These are phyloP conservation scores for Allomyces macrogynus DNA, from an alignment of 192 early-diverging fungal species.

Conservation along the genomic window DNA sequence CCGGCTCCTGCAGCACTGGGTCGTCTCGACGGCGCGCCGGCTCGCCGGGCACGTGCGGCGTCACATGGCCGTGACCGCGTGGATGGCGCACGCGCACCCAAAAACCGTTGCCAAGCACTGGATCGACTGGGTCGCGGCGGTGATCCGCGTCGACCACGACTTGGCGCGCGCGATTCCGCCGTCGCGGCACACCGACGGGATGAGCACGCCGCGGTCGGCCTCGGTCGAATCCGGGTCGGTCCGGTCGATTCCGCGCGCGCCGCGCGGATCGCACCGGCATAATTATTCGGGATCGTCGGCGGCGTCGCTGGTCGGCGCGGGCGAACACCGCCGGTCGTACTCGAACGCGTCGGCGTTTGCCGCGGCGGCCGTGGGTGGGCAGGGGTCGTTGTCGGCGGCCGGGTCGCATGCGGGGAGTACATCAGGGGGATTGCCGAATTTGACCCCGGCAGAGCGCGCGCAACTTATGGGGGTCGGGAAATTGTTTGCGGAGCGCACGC, in stretches of 20 bases:
- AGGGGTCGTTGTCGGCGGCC: no score
- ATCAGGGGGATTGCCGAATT: conserved; percentile 8
- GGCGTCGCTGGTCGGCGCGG: background rate
- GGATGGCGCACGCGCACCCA: background rate
- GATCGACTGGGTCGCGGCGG: no score
- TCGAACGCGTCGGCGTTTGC: no score
- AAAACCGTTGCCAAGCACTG: background rate
- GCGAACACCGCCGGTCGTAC: no score
- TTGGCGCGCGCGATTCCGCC: conserved; percentile 2
- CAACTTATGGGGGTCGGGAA: conserved; percentile 41
- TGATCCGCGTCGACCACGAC: background rate
- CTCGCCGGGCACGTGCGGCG: conserved; percentile 2
- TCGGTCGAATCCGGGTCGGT: background rate
- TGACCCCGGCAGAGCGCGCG: conserved; percentile 19
- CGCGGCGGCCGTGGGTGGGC: no score
- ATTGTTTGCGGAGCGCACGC: conserved; percentile 45
- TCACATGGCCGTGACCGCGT: conserved; percentile 4
- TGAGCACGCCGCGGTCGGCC: background rate
- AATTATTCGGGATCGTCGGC: background rate
- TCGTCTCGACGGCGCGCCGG: background rate
- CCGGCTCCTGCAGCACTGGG: background rate
- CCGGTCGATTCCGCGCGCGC: background rate
- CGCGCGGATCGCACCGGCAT: background rate
- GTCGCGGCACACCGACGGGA: background rate
- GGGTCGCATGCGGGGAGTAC: no score